Evolutionary conservation across 495 filamentous ascomycete species (phyloP).

Genomic region (Penicillium egyptiacum): DNA sequence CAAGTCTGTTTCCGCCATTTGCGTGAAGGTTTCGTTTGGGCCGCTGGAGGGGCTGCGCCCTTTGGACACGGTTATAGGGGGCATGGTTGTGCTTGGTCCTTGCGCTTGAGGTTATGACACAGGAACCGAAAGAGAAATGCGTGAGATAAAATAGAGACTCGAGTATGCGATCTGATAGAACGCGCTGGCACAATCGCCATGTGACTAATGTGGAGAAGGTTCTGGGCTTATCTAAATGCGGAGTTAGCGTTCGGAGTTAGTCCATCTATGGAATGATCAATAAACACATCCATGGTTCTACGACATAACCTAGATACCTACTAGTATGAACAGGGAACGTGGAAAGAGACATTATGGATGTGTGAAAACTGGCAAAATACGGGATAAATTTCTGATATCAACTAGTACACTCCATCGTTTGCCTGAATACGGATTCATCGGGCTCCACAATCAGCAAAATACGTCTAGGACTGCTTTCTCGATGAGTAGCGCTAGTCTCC

Average conservation of each 20-base stretch:
- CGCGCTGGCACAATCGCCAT: constrained; percentile 27
- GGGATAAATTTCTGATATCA: no score
- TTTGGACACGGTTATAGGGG: constrained; percentile 35
- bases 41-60: constrained; percentile 14
- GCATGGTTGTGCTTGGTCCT: constrained; percentile 20
- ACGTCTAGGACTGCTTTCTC: no score
- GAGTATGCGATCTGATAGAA: constrained; percentile 27
- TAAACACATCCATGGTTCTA: neutral
- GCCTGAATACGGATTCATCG: neutral
- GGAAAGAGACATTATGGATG: no score
- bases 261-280: neutral
- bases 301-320: neutral
- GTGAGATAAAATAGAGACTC: constrained; percentile 4
- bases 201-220: constrained; percentile 41
- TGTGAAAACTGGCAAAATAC: no score
- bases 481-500: no score
- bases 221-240: constrained; percentile 33
- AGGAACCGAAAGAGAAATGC: neutral
- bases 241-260: constrained; percentile 20
- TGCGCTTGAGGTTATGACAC: neutral
- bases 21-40: constrained; percentile 44
- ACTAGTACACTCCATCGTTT: neutral
- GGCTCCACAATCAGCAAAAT: neutral
- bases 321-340: no score
- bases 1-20: constrained; percentile 66